Base-by-base conservation (phyloP, 169 alveolate species). In the Plasmodium billcollinsi region DNA sequence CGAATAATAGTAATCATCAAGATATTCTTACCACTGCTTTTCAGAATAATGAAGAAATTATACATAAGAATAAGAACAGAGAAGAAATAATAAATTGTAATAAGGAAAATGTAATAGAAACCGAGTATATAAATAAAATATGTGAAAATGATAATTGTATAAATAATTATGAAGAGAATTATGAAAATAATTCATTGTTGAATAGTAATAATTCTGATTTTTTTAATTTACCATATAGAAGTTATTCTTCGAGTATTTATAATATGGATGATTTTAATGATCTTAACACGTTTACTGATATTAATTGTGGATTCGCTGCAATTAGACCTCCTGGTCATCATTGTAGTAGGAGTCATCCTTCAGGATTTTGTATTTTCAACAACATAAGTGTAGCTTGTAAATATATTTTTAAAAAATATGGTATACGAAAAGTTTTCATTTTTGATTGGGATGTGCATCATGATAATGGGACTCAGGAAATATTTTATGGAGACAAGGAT, bases 361-460 rank as follows among this genome's bases (percentile, higher is more conserved):
- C 93, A 73, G 99, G 99, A 20, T 98, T 97, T 89, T 97, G 99
- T 73, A 92, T 96, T 61, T 91, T 96, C 56, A 98, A 98, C 92
- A 98, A 98, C 63, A 97, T 97, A 5, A 98, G 98, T 52, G 95
- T 97, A 24, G 99, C 98, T 1, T 98, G 98, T 4, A 96, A 96
- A 26, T 96, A 97, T 90, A 94, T 96, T 14, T 96, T 89, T 86
- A 89, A 94, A 67, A 83, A 86, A 50, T 95, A 96, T 88, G 94
- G 96, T 15, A 94, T 98, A 15, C 89, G 95, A 75, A 95, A 97
- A 72, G 94, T 97, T 1, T 98, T 98, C 3, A 97, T 98, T 71
- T 93, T 98, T 52, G 99, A 98, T 90, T 97, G 97, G 95, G 99
- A 98, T 90, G 99, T 97, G 14, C 99, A 98, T 91, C 99, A 97